phyloP scores from a whole-genome alignment of 345 rosid genomes.

The Dimocarpus longan region DNA sequence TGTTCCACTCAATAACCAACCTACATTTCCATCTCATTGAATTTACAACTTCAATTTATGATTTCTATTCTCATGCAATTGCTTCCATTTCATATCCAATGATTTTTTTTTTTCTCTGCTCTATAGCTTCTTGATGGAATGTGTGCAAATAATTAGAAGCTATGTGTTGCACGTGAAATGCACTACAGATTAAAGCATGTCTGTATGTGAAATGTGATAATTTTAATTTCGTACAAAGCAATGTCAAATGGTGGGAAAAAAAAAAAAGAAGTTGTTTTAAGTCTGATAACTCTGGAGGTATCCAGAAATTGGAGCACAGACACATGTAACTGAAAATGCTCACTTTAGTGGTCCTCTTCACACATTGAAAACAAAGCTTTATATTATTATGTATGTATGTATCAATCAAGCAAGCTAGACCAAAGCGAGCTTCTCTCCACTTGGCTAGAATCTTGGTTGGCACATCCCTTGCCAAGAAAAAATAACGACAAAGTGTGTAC shows the following conservation, averaged over 20 bases:
- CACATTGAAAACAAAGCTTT: not conserved
- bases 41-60: not conserved
- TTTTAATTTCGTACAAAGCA: too few relatives aligned
- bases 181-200: not conserved
- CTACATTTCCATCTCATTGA: not conserved
- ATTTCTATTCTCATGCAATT: too few relatives aligned
- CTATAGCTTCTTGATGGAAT: not conserved
- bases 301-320: not conserved
- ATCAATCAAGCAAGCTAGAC: not conserved
- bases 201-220: too few relatives aligned
- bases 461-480: too few relatives aligned
- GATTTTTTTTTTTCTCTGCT: too few relatives aligned
- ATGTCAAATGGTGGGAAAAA: not conserved
- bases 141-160: not conserved
- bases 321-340: not conserved
- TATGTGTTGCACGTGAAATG: not conserved
- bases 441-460: not conserved
- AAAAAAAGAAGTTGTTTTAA: not conserved
- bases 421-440: not conserved
- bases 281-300: not conserved
- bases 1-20: not conserved
- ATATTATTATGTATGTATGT: too few relatives aligned
- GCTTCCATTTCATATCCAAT: not conserved
- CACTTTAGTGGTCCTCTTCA: not conserved
- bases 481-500: conserved; percentile 1